Conservation (phyloP, 306 rosid genomes). For the Herpetospermum pedunculosum region DNA sequence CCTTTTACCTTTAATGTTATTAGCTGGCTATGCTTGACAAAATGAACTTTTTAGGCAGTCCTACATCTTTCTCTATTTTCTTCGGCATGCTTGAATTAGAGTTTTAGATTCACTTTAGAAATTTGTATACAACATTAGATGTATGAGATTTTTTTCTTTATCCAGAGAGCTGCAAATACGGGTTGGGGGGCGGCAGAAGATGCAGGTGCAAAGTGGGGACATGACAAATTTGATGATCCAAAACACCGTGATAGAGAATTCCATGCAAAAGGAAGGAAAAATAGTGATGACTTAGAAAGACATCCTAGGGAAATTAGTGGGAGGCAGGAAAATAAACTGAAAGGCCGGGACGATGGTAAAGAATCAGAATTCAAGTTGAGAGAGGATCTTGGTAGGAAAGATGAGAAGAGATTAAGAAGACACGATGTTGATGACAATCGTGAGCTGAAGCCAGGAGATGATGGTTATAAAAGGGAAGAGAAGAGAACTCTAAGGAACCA, state of each 20-base stretch:
- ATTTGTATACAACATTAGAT: background rate
- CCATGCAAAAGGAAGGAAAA: slow-evolving; percentile 18
- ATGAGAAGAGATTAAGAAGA: slow-evolving; percentile 35
- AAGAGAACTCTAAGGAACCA: slow-evolving; percentile 24
- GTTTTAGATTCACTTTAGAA: background rate
- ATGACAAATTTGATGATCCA: slow-evolving; percentile 51
- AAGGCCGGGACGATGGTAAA: slow-evolving; percentile 18
- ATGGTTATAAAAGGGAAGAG: slow-evolving; percentile 27
- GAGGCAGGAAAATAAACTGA: slow-evolving; percentile 35
- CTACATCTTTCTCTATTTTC: background rate
- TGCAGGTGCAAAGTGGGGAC: slow-evolving; percentile 44
- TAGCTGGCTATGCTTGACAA: background rate
- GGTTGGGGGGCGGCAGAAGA: slow-evolving; percentile 70
- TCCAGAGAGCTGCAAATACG: slow-evolving; percentile 88
- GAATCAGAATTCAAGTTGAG: slow-evolving; percentile 24
- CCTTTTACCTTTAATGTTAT: background rate
- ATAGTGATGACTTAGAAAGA: slow-evolving; percentile 20
- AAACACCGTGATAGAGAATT: slow-evolving; percentile 27
- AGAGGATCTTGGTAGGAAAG: slow-evolving; percentile 37
- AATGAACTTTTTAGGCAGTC: background rate
- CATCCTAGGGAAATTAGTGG: slow-evolving; percentile 25
- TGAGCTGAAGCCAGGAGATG: slow-evolving; percentile 35
- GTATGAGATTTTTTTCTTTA: slow-evolving; percentile 5
- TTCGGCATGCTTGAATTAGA: background rate
- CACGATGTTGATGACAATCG: slow-evolving; percentile 16